These are phyloP conservation scores for Bondarzewia mesenterica DNA, from an alignment of 1,284 basidiomycete species.

Conservation along the genomic window DNA sequence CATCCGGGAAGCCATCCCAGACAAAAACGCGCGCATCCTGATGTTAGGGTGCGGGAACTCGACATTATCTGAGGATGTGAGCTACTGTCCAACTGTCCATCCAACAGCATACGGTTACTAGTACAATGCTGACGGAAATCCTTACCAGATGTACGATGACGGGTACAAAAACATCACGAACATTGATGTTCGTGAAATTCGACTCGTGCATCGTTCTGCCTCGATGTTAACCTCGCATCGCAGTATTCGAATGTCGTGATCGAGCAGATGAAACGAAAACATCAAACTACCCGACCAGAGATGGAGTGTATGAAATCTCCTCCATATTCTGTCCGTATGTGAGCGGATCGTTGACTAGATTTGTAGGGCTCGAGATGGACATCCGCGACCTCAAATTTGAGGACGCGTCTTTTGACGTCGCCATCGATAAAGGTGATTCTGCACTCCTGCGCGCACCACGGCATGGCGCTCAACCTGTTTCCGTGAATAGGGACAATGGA, in stretches of 20 bases:
- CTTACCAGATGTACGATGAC: conserved; percentile 78
- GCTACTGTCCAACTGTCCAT: conserved; percentile 12
- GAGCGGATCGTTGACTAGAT: background rate
- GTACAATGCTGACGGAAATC: too few species aligned
- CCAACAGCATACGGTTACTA: background rate
- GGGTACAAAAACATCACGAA: conserved; percentile 84
- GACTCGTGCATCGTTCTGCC: background rate
- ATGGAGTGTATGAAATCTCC: conserved; percentile 73
- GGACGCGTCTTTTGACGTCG: conserved; percentile 70
- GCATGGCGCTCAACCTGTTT: background rate
- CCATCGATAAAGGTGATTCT: conserved; percentile 76
- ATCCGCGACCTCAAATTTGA: conserved; percentile 68
- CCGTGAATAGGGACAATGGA: conserved; percentile 76
- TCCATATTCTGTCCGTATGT: background rate
- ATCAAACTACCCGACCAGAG: conserved; percentile 45
- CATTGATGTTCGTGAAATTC: conserved; percentile 62
- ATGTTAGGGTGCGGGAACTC: conserved; percentile 94
- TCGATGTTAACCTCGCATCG: background rate
- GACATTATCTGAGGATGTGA: conserved; percentile 65
- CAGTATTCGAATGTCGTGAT: conserved; percentile 81
- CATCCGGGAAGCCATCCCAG: conserved; percentile 54
- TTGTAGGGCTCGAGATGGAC: conserved; percentile 86
- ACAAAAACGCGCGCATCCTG: conserved; percentile 61
- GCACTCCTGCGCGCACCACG: background rate
- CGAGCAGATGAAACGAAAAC: conserved; percentile 67